phyloP scores from a whole-genome alignment of 2,329 filamentous ascomycete species.

The Tympanopsis confertula region DNA sequence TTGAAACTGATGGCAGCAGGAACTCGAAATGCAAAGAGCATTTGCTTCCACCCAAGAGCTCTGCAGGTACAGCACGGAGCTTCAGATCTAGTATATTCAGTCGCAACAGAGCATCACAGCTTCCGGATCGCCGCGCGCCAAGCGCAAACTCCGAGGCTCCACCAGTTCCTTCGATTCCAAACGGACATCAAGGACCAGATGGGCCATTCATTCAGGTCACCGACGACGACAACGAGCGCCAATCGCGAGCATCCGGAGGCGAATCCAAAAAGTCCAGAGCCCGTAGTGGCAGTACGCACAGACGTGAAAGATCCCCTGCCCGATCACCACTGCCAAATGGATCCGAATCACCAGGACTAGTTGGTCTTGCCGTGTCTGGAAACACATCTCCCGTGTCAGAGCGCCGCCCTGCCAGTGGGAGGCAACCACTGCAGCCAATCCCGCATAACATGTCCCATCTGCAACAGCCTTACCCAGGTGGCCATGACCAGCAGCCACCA shows the following conservation, averaged over 20 bases:
- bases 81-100: background rate
- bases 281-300: too few relatives aligned
- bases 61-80: background rate
- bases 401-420: constrained; percentile 10
- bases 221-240: constrained; percentile 22
- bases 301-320: too few relatives aligned
- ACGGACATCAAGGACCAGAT: constrained; percentile 8
- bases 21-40: constrained; percentile 10
- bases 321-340: too few relatives aligned
- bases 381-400: too few relatives aligned
- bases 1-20: constrained; percentile 10
- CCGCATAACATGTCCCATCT: constrained; percentile 22
- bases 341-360: background rate
- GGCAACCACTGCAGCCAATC: constrained; percentile 17
- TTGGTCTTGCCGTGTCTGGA: background rate
- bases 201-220: constrained; percentile 45
- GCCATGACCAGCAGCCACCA: constrained; percentile 12
- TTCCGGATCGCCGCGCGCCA: background rate
- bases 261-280: too few relatives aligned
- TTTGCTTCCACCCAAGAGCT: constrained; percentile 28
- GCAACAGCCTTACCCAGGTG: constrained; percentile 16
- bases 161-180: background rate
- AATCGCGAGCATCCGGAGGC: too few relatives aligned
- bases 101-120: background rate
- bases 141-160: background rate